A percentile compares a stretch with the other conserved stretches of the same genome.
Conservation (phyloP, 2,329 filamentous ascomycete genomes). For the Pseudocercospora musae region DNA sequence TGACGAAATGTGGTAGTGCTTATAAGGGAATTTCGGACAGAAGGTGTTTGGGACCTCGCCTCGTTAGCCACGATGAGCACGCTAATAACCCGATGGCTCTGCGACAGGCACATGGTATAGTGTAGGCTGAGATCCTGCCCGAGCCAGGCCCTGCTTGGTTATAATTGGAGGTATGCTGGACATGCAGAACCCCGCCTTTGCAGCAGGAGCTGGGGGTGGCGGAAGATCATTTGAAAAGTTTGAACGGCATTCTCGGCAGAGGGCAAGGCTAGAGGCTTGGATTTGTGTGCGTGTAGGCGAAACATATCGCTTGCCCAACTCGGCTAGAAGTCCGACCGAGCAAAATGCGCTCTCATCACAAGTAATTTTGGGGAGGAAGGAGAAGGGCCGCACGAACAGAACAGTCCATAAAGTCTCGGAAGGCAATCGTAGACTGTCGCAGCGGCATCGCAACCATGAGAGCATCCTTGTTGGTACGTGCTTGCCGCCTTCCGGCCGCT, state of each 20-base stretch:
- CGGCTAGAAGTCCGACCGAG: background rate
- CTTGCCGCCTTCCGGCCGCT: background rate
- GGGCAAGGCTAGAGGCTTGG: background rate
- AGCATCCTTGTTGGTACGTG: background rate
- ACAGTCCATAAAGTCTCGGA: background rate
- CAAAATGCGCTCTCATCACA: background rate
- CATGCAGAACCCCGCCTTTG: constrained; percentile 6
- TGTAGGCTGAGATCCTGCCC: constrained; percentile 1
- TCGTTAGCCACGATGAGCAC: background rate
- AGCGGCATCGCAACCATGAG: background rate
- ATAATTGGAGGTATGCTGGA: constrained; percentile 1
- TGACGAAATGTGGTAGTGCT: background rate
- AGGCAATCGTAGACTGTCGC: background rate
- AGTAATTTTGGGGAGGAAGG: background rate
- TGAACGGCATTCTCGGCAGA: background rate
- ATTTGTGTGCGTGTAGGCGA: background rate
- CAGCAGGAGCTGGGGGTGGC: constrained; percentile 1
- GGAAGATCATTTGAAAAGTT: background rate
- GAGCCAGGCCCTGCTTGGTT: background rate
- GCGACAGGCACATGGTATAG: background rate
- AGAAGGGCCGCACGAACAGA: background rate
- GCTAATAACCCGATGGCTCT: background rate
- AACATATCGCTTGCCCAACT: background rate
- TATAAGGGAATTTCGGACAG: background rate
- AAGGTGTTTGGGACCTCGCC: background rate